Evolutionary conservation across 2,329 filamentous ascomycete species (phyloP), one percentile per base, ranked within the genome.

Genomic region (Pseudocercospora cruenta): DNA sequence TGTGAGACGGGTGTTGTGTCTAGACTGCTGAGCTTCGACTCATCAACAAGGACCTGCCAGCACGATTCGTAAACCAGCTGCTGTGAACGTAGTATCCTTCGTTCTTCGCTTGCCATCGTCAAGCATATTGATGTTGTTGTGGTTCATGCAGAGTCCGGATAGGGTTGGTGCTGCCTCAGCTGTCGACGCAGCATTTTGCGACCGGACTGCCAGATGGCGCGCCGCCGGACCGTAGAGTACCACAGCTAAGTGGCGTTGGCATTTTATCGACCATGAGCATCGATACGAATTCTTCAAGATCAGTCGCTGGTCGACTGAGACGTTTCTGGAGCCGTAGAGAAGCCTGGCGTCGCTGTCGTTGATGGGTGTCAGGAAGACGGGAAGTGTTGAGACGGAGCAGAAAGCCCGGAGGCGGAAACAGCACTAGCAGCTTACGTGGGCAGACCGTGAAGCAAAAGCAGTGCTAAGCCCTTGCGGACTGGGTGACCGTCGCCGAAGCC

Each of bases 141-240:
- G 31, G 31, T 21, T 58, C 16, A 21, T 58, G 31, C 12, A 2
- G 8, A 19, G 1, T 58, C 19, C 55, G 26, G 53, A 28, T 22
- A 28, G 22, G 14, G 53, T 33, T 33, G 55, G 31, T 39, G 55
- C 33, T 24, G 28, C 9, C 14, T 39, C 31, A 43, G 31, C 33
- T 36, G 55, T 36, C n/a, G 16, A 33, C 24, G 55, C 28, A 58
- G 55, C 55, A 58, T 43, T 58, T 43, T 58, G 55, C 55, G 55
- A 58, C 55, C 55, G 55, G 31, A 58, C 28, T 58, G 31, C 3
- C 19, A 19, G 22, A 39, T 43, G 24, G 31, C 55, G 55, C 55
- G 55, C 31, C n/a, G 55, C 55, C 55, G n/a, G 31, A 58, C 31
- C 31, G 31, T 14, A 28, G n/a, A 21, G 28, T 43, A 12, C 19